These are phyloP conservation scores for Xylaria sp. DNA, from an alignment of 2,329 filamentous ascomycete species.

Conservation along the genomic window DNA sequence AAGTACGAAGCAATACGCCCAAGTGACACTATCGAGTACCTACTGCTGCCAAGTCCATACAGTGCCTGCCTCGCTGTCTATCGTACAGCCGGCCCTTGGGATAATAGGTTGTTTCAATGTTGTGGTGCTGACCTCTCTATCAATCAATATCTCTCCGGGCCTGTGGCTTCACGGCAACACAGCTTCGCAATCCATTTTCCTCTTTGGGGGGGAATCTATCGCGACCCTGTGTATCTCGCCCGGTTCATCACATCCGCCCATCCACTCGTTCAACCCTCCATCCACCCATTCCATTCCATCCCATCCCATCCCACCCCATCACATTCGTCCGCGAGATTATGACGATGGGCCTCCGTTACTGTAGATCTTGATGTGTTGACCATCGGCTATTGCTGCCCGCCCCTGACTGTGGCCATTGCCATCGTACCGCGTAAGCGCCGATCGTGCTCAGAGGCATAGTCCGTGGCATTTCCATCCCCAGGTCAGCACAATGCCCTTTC, in stretches of 20 bases:
- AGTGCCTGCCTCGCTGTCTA: too few species aligned
- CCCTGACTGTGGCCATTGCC: slow-evolving; percentile 5
- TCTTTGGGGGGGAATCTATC: not conserved
- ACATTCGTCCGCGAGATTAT: slow-evolving; percentile 14
- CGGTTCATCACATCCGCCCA: not conserved
- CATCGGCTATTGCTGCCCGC: slow-evolving; percentile 22
- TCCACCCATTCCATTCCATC: slow-evolving; percentile 2
- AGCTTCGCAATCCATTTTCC: not conserved
- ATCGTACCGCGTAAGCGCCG: slow-evolving; percentile 11
- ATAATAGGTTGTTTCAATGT: not conserved
- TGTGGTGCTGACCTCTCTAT: not conserved
- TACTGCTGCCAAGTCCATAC: too few species aligned
- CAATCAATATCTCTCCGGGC: not conserved
- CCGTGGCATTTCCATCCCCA: slow-evolving; percentile 19
- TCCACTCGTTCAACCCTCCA: not conserved
- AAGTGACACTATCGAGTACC: too few species aligned
- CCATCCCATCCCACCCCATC: slow-evolving; percentile 3
- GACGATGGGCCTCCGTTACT: slow-evolving; percentile 34
- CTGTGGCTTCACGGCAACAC: not conserved
- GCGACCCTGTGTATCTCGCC: not conserved
- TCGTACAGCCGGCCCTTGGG: too few species aligned
- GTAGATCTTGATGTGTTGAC: slow-evolving; percentile 34
- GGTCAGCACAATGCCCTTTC: slow-evolving; percentile 55
- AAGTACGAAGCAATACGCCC: too few species aligned
- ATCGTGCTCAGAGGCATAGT: slow-evolving; percentile 18